Evolutionary conservation across 352 stramenopile species (phyloP).

Genomic region (Phytophthora tubulina): DNA sequence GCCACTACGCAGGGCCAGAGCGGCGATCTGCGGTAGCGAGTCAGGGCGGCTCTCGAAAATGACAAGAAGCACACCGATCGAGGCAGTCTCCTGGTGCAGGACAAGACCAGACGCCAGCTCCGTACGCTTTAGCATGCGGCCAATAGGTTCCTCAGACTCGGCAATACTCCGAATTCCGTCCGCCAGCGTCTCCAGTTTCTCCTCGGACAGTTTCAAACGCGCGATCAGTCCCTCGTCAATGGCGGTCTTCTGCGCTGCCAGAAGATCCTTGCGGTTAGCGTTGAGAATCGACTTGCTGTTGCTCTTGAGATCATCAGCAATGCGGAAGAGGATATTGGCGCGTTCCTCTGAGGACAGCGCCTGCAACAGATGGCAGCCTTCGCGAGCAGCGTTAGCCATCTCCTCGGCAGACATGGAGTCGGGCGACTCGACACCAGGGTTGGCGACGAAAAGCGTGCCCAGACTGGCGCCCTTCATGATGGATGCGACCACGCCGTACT

Average conservation of each 20-base stretch:
- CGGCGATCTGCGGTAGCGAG: slow-evolving; percentile 96
- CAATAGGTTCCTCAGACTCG: slow-evolving; percentile 78
- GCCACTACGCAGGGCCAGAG: slow-evolving; percentile 94
- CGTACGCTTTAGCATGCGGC: slow-evolving; percentile 77
- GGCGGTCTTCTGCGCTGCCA: slow-evolving; percentile 72
- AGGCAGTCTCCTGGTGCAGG: slow-evolving; percentile 94
- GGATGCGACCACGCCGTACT: slow-evolving; percentile 93
- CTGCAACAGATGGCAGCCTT: slow-evolving; percentile 91
- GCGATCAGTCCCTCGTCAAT: slow-evolving; percentile 78
- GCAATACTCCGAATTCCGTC: slow-evolving; percentile 96
- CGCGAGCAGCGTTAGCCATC: slow-evolving; percentile 87
- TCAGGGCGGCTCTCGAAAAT: slow-evolving; percentile 99
- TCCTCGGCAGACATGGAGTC: slow-evolving; percentile 68
- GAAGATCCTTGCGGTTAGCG: slow-evolving; percentile 95
- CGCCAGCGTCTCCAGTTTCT: slow-evolving; percentile 95
- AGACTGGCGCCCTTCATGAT: slow-evolving; percentile 87
- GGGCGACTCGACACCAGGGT: slow-evolving; percentile 52
- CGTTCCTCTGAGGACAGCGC: slow-evolving; percentile 87
- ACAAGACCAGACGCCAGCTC: slow-evolving; percentile 94
- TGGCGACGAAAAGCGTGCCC: slow-evolving; percentile 87
- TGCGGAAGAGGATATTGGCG: slow-evolving; percentile 87
- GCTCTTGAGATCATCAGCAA: slow-evolving; percentile 88
- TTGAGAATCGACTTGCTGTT: slow-evolving; percentile 88
- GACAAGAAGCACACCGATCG: slow-evolving; percentile 98
- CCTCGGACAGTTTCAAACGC: slow-evolving; percentile 89